Evolutionary conservation across 1,139 yeast species (phyloP).

Genomic region (Magnusiomyces paraingens): DNA sequence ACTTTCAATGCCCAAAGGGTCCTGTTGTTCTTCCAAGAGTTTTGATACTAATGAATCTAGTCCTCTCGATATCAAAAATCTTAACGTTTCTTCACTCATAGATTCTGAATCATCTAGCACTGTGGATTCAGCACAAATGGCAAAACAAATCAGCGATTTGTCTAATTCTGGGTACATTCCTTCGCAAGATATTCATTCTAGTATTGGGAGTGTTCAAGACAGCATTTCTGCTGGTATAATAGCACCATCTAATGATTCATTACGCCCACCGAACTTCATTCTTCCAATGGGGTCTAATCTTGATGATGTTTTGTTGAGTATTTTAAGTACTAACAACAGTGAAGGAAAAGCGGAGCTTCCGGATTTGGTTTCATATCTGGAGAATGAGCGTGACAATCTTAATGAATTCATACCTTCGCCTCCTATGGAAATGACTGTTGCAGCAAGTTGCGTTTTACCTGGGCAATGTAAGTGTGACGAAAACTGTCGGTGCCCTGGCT

Average conservation of each 20-base stretch:
- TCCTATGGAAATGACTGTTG: conserved; percentile 26
- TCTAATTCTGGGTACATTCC: too few species aligned
- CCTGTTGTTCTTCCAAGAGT: too few species aligned
- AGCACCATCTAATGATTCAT: too few species aligned
- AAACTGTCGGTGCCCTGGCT: conserved; percentile 33
- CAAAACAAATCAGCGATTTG: too few species aligned
- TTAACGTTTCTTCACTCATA: too few species aligned
- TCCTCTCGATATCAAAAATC: too few species aligned
- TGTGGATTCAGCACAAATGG: too few species aligned
- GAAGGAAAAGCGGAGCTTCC: not conserved
- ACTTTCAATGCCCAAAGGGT: too few species aligned
- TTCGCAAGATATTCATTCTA: not conserved
- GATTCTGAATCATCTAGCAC: too few species aligned
- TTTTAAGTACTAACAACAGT: not conserved
- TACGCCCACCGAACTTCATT: not conserved
- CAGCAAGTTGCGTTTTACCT: conserved; percentile 35
- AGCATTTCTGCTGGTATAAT: not conserved
- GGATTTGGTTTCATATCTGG: conserved; percentile 6
- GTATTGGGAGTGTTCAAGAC: not conserved
- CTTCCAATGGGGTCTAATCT: not conserved
- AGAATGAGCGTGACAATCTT: not conserved
- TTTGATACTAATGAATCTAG: too few species aligned
- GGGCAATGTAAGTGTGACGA: conserved; percentile 38
- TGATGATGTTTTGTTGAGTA: not conserved
- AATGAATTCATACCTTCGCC: conserved; percentile 4